Base-by-base conservation (phyloP, 176 grass and related monocot species). In the Urochloa ruziziensis region DNA sequence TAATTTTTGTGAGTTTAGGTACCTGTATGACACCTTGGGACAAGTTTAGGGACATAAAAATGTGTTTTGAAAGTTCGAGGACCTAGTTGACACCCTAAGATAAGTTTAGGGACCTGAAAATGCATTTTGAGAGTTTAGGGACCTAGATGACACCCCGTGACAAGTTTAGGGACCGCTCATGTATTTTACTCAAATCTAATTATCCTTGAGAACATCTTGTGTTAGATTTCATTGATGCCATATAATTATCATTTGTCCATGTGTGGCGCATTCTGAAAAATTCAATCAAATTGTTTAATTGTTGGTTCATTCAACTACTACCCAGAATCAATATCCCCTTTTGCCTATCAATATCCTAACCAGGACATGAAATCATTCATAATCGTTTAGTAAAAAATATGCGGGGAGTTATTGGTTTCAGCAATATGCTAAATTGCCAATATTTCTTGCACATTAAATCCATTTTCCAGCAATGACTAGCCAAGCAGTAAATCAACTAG, bases 401-500 rank as follows among this genome's bases (percentile, higher is more conserved):
- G 12, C 24, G 58, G 33, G 40, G 14, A 48, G 37, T 51, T 25
- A 75, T 29, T 75, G 52, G 65, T 66, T 72, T 57, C 47, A 73
- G 3, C 23, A 79, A 52, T 51, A 82, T 68, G 35, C 16, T 16
- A 67, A 49, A n/a, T 11, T 48, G 43, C 0, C 5, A 8, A 73
- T 32, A 81, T 62, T 18, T 88, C 35, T 61, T 54, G 54, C 23
- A 65, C 54, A 64, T 46, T 29, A 10, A 23, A 44, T 70, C 57
- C 6, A 65, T n/a, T 72, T 54, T 78, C 34, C 30, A 75, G 32
- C 40, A 61, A 78, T 63, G 73, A 17, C 51, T 62, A 33, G 19
- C 54, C 47, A 83, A 83, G 43, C 59, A 74, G 13, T 46, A 67
- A 80, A 66, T 21, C 21, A 73, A 59, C 30, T 72, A 71, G 54